Conservation (phyloP, 2,329 filamentous ascomycete genomes). For the Sclerotiophoma versabilis region DNA sequence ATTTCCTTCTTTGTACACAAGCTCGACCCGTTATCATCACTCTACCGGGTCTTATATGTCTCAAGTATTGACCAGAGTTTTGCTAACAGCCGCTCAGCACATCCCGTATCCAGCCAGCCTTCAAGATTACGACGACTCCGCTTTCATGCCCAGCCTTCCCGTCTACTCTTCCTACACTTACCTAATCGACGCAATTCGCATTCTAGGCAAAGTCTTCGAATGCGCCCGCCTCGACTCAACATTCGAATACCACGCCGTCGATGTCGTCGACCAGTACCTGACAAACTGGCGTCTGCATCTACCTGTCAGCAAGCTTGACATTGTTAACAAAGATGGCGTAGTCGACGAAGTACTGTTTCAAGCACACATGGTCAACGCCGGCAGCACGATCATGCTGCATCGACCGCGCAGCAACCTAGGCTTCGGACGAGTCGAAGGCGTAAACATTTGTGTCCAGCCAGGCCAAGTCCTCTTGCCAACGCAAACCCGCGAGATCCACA, state of each 20-base stretch:
- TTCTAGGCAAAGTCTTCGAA: conserved; percentile 77
- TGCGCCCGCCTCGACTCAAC: conserved; percentile 43
- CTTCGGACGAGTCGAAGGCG: conserved; percentile 46
- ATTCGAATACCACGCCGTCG: conserved; percentile 56
- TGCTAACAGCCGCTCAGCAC: conserved; percentile 26
- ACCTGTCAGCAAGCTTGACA: conserved; percentile 72
- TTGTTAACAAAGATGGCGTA: conserved; percentile 69
- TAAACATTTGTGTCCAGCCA: conserved; percentile 71
- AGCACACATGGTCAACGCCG: conserved; percentile 75
- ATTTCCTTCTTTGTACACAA: conserved; percentile 17
- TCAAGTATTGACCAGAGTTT: background rate
- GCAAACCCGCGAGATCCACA: conserved; percentile 67
- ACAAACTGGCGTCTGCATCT: conserved; percentile 82
- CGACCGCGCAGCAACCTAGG: conserved; percentile 49
- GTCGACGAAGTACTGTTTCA: conserved; percentile 93
- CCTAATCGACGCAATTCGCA: conserved; percentile 79
- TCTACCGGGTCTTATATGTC: background rate
- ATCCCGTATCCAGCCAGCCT: conserved; percentile 59
- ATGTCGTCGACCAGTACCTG: conserved; percentile 66
- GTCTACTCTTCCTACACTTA: conserved; percentile 86
- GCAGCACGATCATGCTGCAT: conserved; percentile 55
- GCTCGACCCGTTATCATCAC: conserved; percentile 1
- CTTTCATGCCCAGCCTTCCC: conserved; percentile 71
- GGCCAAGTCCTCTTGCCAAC: conserved; percentile 59
- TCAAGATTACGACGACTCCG: conserved; percentile 79